Percentiles rank a stretch among this genome's conserved stretches.
Evolutionary conservation across 805 yeast genomes (phyloP).

Genomic region (Saccharomycopsis sp.): DNA sequence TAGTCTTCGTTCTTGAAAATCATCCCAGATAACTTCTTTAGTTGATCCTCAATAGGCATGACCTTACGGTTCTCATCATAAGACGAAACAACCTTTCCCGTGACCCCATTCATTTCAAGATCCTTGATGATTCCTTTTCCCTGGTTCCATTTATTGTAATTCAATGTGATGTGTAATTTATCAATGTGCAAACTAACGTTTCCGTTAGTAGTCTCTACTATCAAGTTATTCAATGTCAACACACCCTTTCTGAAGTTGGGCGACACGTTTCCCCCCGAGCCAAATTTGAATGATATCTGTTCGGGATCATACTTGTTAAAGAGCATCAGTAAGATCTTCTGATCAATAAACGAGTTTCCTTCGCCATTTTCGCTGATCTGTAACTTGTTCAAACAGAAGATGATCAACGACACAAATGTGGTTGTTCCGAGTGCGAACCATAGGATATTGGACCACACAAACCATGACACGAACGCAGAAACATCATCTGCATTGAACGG

Average conservation of each 20-base stretch:
- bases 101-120: slow-evolving; percentile 70
- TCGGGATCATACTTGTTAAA: slow-evolving; percentile 14
- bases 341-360: slow-evolving; percentile 10
- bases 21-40: slow-evolving; percentile 6
- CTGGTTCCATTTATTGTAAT: slow-evolving; percentile 78
- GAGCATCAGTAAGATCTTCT: slow-evolving; percentile 9
- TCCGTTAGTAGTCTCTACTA: neutral
- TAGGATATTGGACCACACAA: slow-evolving; percentile 78
- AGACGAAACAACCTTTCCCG: slow-evolving; percentile 73
- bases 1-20: slow-evolving; percentile 14
- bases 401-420: slow-evolving; percentile 75
- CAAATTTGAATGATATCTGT: slow-evolving; percentile 9
- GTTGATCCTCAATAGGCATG: slow-evolving; percentile 10
- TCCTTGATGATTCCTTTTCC: slow-evolving; percentile 80
- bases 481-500: slow-evolving; percentile 92
- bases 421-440: slow-evolving; percentile 85
- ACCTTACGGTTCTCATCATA: neutral
- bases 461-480: slow-evolving; percentile 86
- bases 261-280: slow-evolving; percentile 10
- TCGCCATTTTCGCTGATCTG: slow-evolving; percentile 1
- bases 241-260: slow-evolving; percentile 20
- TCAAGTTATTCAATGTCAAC: slow-evolving; percentile 12
- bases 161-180: slow-evolving; percentile 69
- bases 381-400: slow-evolving; percentile 58
- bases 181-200: slow-evolving; percentile 78